A percentile compares a stretch with the other conserved stretches of the same genome.
Conservation (phyloP, 192 early-diverging fungal genomes). For the Pecoramyces ruminantium region DNA sequence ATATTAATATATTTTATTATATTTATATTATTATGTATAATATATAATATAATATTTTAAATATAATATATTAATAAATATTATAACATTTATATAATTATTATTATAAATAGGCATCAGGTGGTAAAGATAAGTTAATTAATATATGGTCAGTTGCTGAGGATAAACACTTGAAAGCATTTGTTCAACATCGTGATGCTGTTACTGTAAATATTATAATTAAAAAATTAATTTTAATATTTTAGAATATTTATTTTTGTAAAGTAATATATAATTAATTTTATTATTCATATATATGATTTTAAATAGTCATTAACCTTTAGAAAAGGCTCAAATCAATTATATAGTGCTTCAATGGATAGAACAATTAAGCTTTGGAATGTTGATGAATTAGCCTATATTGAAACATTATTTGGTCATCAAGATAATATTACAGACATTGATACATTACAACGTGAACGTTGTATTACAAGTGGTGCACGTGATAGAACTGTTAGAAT, state of each 20-base stretch:
- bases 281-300: no score
- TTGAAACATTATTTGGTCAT: conserved; percentile 96
- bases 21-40: no score
- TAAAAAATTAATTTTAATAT: background rate
- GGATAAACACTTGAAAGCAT: conserved; percentile 48
- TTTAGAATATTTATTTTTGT: no score
- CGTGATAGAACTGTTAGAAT: conserved; percentile 77
- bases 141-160: conserved; percentile 78
- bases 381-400: conserved; percentile 71
- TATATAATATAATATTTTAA: no score
- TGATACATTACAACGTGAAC: conserved; percentile 67
- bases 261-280: no score
- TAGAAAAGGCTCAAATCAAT: conserved; percentile 53
- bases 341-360: conserved; percentile 80
- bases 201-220: conserved; percentile 35
- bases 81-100: background rate
- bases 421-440: conserved; percentile 77
- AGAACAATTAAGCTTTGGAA: conserved; percentile 97
- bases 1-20: background rate
- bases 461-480: conserved; percentile 75
- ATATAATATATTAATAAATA: no score
- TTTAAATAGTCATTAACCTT: conserved; percentile 51
- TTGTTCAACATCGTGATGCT: conserved; percentile 84
- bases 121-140: conserved; percentile 77
- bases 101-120: conserved; percentile 39